Conservation (phyloP, 306 rosid genomes). For the Fagus sylvatica region DNA sequence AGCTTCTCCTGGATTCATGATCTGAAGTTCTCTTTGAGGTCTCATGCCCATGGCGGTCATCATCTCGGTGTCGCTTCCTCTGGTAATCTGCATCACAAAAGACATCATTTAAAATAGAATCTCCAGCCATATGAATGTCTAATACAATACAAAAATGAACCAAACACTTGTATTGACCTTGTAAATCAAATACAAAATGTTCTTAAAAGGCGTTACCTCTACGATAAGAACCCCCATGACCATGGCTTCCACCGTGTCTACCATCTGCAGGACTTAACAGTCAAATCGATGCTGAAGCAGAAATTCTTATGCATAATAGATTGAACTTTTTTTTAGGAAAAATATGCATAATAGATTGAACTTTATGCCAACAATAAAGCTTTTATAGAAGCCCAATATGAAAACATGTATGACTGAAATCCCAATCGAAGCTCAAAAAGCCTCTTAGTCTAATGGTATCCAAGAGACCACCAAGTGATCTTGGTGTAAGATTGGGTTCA, state of each 20-base stretch:
- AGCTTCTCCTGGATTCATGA: conserved; percentile 65
- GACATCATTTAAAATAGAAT: conserved; percentile 2
- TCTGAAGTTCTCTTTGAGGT: conserved; percentile 68
- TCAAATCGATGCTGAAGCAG: not conserved
- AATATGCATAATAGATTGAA: not conserved
- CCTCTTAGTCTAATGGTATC: not conserved
- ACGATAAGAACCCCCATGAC: conserved; percentile 70
- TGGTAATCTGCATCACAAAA: conserved; percentile 50
- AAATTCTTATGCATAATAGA: not conserved
- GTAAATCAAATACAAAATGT: conserved; percentile 8
- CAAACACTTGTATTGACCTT: not conserved
- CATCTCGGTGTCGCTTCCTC: conserved; percentile 79
- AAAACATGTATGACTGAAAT: not conserved
- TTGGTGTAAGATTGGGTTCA: not conserved
- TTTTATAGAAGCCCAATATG: not conserved
- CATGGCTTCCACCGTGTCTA: conserved; percentile 74
- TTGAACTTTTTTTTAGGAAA: not conserved
- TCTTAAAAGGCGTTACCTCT: conserved; percentile 58
- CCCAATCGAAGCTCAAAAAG: not conserved
- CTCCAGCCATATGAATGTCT: conserved; percentile 5
- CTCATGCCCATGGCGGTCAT: conserved; percentile 68
- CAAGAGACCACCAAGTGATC: not conserved
- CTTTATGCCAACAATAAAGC: not conserved
- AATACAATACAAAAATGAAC: not conserved
- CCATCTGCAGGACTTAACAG: conserved; percentile 60